Evolutionary conservation across 345 rosid species (phyloP).

Genomic region (Trapa incisa): DNA sequence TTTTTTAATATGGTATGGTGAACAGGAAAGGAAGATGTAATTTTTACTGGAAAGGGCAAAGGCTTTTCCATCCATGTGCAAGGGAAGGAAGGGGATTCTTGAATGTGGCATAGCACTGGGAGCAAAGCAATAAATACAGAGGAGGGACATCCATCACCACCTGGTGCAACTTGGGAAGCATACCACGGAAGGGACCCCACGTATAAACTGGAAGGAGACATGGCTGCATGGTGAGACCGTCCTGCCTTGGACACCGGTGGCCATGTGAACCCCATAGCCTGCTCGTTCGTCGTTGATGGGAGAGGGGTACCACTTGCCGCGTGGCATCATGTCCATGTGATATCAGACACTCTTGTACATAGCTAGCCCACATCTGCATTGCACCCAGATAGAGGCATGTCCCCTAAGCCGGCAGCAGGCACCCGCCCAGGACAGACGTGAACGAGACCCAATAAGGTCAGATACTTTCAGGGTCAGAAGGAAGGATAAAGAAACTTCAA

Average conservation of each 20-base stretch:
- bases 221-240: slow-evolving; percentile 2
- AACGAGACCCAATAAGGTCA: no score
- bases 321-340: background rate
- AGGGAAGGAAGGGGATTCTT: background rate
- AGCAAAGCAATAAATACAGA: background rate
- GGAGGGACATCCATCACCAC: background rate
- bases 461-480: no score
- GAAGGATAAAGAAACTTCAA: no score
- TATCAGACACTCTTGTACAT: background rate
- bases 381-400: background rate
- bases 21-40: no score
- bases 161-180: background rate
- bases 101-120: background rate
- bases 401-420: no score
- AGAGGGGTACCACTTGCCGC: background rate
- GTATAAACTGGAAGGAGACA: background rate
- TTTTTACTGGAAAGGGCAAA: background rate
- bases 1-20: no score
- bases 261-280: background rate
- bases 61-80: background rate
- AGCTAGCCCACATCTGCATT: background rate
- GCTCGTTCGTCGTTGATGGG: background rate
- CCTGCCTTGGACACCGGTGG: background rate
- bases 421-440: no score
- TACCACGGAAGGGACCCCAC: background rate